Base-by-base conservation (phyloP, 208 protist species). In the Trypanosoma avium region DNA sequence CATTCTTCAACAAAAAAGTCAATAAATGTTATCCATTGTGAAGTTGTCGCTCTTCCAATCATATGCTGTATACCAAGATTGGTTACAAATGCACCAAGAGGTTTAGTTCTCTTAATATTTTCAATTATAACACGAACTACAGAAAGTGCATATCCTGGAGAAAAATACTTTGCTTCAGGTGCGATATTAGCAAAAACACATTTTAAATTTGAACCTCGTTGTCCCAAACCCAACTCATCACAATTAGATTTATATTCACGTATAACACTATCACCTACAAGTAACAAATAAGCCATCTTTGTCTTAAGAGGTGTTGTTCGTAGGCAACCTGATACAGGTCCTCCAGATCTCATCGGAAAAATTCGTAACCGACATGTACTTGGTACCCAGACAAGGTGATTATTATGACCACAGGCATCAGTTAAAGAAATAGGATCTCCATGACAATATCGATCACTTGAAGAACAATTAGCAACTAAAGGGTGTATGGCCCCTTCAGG, bases 111-210 rank as follows among this genome's bases (percentile, higher is more conserved):
- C 32, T 57, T 15, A 47, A 57, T 15, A 43, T 49, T 55, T 15
- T 65, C 43, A 50, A 65, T 24, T 13, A 65, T 65, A 15, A 45
- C 43, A 24, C 49, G 15, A 21, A 65, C 43, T 15, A 65, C 59
- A 27, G 43, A 26, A 24, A 57, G 21, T 15, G 59, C 43, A 33
- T 65, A 65, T 1, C 29, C 13, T 27, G 17, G 17, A 32, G 59
- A 65, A 52, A 56, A 65, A 19, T 65, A 52, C 22, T 57, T 49
- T 32, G 17, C 59, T 10, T 62, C 57, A 8, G 33, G 42, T 43
- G 59, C 59, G 33, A 57, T 65, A 45, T 65, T 65, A 29, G 59
- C 59, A 57, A 65, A 70, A 17, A 55, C 21, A 55, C 65, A 70
- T 15, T 9, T 29, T 27, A 70, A 29, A 10, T 27, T 27, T 29